Percentiles rank a stretch among this genome's conserved stretches.
phyloP scores from a whole-genome alignment of 495 filamentous ascomycete genomes.

The Tuber umbilicatum region DNA sequence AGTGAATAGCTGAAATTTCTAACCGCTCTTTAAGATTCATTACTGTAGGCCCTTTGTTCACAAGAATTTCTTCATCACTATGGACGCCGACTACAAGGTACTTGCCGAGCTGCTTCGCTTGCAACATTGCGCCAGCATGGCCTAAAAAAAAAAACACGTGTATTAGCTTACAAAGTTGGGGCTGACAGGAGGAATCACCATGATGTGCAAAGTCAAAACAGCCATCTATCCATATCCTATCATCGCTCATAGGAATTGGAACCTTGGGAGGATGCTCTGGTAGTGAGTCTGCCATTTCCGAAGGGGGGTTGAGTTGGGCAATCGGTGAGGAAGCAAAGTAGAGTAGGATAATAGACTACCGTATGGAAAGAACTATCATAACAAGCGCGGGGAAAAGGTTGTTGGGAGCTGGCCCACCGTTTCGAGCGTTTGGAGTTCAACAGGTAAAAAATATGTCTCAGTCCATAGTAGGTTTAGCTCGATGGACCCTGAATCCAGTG shows the following conservation, averaged over 20 bases:
- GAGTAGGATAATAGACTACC: neutral
- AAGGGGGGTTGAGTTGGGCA: constrained; percentile 3
- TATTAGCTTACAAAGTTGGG: neutral
- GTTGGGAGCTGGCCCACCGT: neutral
- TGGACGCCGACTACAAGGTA: constrained; percentile 88
- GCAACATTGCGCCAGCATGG: constrained; percentile 93
- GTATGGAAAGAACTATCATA: too few relatives aligned
- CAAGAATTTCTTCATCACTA: constrained; percentile 86
- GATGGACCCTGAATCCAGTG: neutral
- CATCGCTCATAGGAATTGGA: constrained; percentile 47
- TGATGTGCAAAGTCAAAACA: constrained; percentile 99
- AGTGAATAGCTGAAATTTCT: neutral
- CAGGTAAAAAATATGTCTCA: neutral
- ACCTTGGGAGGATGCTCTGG: constrained; percentile 28
- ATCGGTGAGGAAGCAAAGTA: neutral
- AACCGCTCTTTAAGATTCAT: constrained; percentile 82
- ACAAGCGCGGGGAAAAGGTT: neutral
- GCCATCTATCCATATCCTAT: constrained; percentile 92
- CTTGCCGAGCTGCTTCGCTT: constrained; percentile 77
- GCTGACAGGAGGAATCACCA: constrained; percentile 49
- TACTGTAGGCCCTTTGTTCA: constrained; percentile 95
- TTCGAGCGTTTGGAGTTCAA: neutral
- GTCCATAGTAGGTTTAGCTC: neutral
- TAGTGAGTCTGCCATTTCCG: constrained; percentile 25
- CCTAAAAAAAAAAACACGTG: constrained; percentile 47